Evolutionary conservation across 768 basidiomycete genomes (phyloP), one percentile per base, ranked within the genome.

Genomic region (Boletus sp.): DNA sequence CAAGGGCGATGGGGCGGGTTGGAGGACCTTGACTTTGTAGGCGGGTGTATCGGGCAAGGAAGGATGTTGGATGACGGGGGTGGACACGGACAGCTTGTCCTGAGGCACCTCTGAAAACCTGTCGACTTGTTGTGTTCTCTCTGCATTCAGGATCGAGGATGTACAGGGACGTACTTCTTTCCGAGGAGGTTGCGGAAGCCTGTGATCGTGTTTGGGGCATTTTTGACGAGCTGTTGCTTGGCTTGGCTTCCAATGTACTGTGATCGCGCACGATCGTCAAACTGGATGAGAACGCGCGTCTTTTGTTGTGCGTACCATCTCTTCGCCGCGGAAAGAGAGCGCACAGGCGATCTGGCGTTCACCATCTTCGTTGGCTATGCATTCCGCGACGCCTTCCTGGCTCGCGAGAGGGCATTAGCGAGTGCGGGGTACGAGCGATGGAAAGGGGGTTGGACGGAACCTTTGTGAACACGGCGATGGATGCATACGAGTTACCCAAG

Each of bases 211-310:
- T 99, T 98, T 64, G 86, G 79, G 0, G 88, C 76, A 71, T 99
- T 98, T 75, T 97, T 97, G 14, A 98, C 91, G 37, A 98, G 85
- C 67, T 98, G 97, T 4, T 84, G 87, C 66, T 87, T 92, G 38
- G 95, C 96, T 66, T 93, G 90, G 72, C 91, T 95, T 56, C 97
- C 97, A 47, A 96, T 90, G 75, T 98, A 98, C 95, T 97, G 68
- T 37, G 15, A 69, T 60, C 44, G 49, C 4, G 40, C 11, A 44
- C 35, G 50, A 58, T 50, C 47, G 46, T 59, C 14, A 48, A 42
- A 33, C 13, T 1, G n/a, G 43, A 55, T 47, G 27, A 21, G 33
- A n/a, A 21, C 35, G n/a, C 27, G 32, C 25, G 45, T 25, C 9
- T 42, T 15, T 41, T 13, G 27, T 19, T 13, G 7, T n/a, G 78